Base-by-base conservation (phyloP, 805 yeast genomes). In the Starmerella vaccinii region DNA sequence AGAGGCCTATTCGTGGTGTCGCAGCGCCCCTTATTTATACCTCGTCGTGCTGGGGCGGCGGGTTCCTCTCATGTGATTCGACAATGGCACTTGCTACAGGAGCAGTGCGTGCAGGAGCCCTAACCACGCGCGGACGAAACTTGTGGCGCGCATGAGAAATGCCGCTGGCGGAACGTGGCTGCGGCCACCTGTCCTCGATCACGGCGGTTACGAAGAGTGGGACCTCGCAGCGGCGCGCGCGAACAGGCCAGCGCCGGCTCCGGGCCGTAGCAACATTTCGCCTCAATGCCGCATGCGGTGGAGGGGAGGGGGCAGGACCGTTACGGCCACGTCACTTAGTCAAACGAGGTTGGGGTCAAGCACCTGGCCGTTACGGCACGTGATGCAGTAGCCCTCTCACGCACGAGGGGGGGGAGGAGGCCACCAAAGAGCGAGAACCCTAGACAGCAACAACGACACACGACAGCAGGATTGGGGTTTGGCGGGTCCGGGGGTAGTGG, bases 41-140 rank as follows among this genome's bases (percentile, higher is more conserved):
- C 30, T 27, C 12, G 35, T 16, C n/a, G 27, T 10, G 34, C 8
- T 18, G 33, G 21, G 46, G 21, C 30, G 29, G 18, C 26, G 38
- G 21, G 35, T 26, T 8, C 49, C 30, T 26, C 6, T n/a, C 49
- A 46, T 38, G 49, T 46, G 49, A 46, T 40, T 47, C 32, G 50
- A 29, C 34, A 13, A 29, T 21, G 9, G 15, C 21, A 26, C 45
- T 41, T 41, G 45, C 45, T 41, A 26, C 23, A 24, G 45, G 33
- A 23, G 45, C 33, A 34, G 19, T 24, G 13, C 22, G 45, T 27
- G 34, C 45, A 41, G n/a, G 34, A 5, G 18, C 23, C 43, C 37
- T 18, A 29, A 12, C 30, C 44, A 26, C 27, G 18, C 9, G 40
- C 46, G 41, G 26, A 12, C 7, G 38, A 22, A 2, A 16, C 27